These are phyloP conservation scores for Boletus barrowsii DNA, from an alignment of 768 basidiomycete species.

Conservation along the genomic window DNA sequence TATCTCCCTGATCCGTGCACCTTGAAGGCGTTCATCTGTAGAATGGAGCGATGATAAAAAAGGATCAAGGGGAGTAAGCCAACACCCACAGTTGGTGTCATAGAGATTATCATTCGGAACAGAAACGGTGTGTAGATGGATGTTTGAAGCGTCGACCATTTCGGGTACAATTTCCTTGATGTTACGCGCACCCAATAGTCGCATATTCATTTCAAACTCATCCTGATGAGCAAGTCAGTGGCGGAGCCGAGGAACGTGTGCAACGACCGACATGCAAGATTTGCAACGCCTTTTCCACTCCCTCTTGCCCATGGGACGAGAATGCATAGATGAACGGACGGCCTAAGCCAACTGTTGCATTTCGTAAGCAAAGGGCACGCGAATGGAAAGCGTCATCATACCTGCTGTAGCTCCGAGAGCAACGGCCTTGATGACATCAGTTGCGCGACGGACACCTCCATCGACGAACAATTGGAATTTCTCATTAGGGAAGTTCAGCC, in stretches of 20 bases:
- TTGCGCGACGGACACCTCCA: conserved; percentile 91
- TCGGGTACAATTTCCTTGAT: conserved; percentile 76
- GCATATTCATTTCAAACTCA: conserved; percentile 98
- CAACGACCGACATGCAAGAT: conserved; percentile 59
- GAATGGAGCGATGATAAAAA: conserved; percentile 6
- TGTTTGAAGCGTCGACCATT: conserved; percentile 84
- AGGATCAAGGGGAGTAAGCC: background rate
- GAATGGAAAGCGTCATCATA: conserved; percentile 17
- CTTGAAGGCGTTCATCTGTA: conserved; percentile 43
- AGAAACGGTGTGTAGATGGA: conserved; percentile 60
- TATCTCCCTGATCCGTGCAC: conserved; percentile 39
- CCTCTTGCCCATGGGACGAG: conserved; percentile 84
- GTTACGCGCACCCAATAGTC: conserved; percentile 80
- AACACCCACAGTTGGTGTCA: conserved; percentile 71
- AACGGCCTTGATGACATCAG: conserved; percentile 84
- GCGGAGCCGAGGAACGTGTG: background rate
- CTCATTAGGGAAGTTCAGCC: conserved; percentile 71
- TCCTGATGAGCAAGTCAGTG: conserved; percentile 49
- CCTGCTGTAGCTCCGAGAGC: conserved; percentile 89
- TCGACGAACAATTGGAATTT: conserved; percentile 87
- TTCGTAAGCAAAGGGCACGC: conserved; percentile 7
- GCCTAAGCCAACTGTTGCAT: conserved; percentile 65
- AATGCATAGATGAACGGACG: conserved; percentile 88
- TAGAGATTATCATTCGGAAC: conserved; percentile 77
- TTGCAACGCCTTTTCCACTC: conserved; percentile 78